These are phyloP conservation scores for Cladosporium sphaerospermum DNA, from an alignment of 2,329 filamentous ascomycete species.

Conservation along the genomic window DNA sequence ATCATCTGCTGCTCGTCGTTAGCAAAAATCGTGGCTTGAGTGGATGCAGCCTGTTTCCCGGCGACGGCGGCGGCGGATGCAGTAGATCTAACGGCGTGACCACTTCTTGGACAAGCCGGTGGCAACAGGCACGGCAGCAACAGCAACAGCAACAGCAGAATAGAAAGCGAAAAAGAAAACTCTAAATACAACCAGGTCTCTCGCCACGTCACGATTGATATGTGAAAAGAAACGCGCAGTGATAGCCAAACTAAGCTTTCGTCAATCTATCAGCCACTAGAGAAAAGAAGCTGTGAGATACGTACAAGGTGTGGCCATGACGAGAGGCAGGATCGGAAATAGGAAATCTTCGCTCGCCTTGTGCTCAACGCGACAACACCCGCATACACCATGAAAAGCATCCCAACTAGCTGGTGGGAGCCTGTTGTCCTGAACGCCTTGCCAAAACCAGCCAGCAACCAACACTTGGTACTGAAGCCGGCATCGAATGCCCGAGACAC, in stretches of 20 bases:
- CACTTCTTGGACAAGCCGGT: neutral
- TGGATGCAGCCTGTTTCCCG: too few relatives aligned
- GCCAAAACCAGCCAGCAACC: slow-evolving; percentile 20
- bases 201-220: slow-evolving; percentile 19
- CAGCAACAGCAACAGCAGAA: slow-evolving; percentile 8
- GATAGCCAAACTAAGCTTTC: slow-evolving; percentile 27
- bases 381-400: slow-evolving; percentile 2
- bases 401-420: slow-evolving; percentile 1
- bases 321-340: slow-evolving; percentile 19
- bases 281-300: slow-evolving; percentile 24
- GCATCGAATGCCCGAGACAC: slow-evolving; percentile 21
- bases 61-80: neutral
- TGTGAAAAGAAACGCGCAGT: slow-evolving; percentile 16
- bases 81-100: slow-evolving; percentile 10
- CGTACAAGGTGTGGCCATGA: slow-evolving; percentile 27
- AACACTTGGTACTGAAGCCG: slow-evolving; percentile 25
- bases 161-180: neutral
- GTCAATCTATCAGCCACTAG: slow-evolving; percentile 31
- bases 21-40: slow-evolving; percentile 2
- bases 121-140: slow-evolving; percentile 6
- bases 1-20: slow-evolving; percentile 21
- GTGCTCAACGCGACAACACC: slow-evolving; percentile 1
- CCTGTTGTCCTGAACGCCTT: slow-evolving; percentile 14
- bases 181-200: slow-evolving; percentile 18
- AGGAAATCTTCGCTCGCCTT: slow-evolving; percentile 9